phyloP scores from a whole-genome alignment of 2,329 filamentous ascomycete species.

The Hypomyces perniciosus region DNA sequence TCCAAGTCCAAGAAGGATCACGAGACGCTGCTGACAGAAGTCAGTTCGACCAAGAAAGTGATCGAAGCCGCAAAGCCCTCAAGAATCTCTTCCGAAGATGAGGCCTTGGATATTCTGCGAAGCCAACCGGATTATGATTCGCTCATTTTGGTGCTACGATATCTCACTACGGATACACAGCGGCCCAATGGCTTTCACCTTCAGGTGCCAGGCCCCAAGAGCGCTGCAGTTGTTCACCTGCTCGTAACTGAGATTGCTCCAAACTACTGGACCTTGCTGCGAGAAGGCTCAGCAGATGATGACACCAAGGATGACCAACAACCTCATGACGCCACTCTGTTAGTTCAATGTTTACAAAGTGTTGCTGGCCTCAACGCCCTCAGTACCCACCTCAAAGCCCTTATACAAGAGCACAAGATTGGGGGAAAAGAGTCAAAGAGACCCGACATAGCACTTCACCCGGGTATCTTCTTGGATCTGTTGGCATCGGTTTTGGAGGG shows the following conservation, averaged over 20 bases:
- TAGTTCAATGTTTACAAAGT: slow-evolving; percentile 64
- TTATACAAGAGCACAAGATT: slow-evolving; percentile 47
- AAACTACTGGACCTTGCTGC: slow-evolving; percentile 70
- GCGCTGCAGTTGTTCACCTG: slow-evolving; percentile 68
- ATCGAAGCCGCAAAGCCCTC: slow-evolving; percentile 2
- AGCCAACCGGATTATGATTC: slow-evolving; percentile 56
- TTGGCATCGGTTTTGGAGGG: slow-evolving; percentile 36
- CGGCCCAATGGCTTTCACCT: slow-evolving; percentile 20
- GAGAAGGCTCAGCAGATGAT: slow-evolving; percentile 33
- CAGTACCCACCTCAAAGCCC: slow-evolving; percentile 58
- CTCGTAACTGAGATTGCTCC: slow-evolving; percentile 70
- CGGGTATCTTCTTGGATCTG: slow-evolving; percentile 39
- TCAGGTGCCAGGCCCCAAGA: slow-evolving; percentile 52
- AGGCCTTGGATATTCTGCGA: slow-evolving; percentile 55
- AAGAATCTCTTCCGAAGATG: slow-evolving; percentile 32
- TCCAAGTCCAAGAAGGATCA: slow-evolving; percentile 29
- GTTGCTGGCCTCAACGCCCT: slow-evolving; percentile 74
- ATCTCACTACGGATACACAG: slow-evolving; percentile 34
- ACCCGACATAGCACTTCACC: slow-evolving; percentile 37
- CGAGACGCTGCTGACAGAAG: slow-evolving; percentile 33
- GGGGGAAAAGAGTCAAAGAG: slow-evolving; percentile 32
- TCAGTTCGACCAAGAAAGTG: slow-evolving; percentile 20
- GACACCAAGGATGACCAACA: slow-evolving; percentile 8
- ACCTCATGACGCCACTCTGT: slow-evolving; percentile 36
- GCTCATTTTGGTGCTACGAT: slow-evolving; percentile 47